These are phyloP conservation scores for Medicago ruthenica DNA, from an alignment of 306 rosid genomes.

Conservation along the genomic window DNA sequence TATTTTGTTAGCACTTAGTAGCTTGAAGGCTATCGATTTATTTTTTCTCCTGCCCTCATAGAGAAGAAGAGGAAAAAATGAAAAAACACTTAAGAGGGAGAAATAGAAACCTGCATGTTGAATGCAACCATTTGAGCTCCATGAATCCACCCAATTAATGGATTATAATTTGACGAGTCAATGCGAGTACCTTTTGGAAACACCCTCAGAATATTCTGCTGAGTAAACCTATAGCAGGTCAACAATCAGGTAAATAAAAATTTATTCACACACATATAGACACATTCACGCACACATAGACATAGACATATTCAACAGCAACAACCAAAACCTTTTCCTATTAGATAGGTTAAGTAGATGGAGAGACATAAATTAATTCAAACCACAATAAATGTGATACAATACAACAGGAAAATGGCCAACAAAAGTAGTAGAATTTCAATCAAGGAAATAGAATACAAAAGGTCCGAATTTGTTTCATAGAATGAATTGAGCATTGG, in stretches of 20 bases:
- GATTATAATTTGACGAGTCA: constrained; percentile 96
- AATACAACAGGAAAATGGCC: no score
- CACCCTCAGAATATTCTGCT: constrained; percentile 87
- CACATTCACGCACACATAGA: not conserved
- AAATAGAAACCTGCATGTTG: constrained; percentile 87
- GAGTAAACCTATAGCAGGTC: constrained; percentile 77
- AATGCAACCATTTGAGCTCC: constrained; percentile 99
- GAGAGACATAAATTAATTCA: not conserved
- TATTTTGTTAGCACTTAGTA: no score
- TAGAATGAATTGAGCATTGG: no score
- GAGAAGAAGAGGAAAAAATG: no score
- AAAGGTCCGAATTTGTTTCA: no score
- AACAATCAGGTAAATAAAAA: constrained; percentile 16
- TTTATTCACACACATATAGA: not conserved
- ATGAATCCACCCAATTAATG: constrained; percentile 94
- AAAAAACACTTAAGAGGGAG: no score
- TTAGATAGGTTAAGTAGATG: not conserved
- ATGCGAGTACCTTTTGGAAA: constrained; percentile 94
- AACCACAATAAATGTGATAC: no score
- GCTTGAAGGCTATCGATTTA: no score
- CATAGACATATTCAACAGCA: not conserved
- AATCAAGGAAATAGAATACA: no score
- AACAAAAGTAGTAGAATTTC: no score
- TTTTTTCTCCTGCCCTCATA: no score
- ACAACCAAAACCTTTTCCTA: constrained; percentile 1